Base-by-base conservation (phyloP, 768 basidiomycete species). In the Lepiota venenata region DNA sequence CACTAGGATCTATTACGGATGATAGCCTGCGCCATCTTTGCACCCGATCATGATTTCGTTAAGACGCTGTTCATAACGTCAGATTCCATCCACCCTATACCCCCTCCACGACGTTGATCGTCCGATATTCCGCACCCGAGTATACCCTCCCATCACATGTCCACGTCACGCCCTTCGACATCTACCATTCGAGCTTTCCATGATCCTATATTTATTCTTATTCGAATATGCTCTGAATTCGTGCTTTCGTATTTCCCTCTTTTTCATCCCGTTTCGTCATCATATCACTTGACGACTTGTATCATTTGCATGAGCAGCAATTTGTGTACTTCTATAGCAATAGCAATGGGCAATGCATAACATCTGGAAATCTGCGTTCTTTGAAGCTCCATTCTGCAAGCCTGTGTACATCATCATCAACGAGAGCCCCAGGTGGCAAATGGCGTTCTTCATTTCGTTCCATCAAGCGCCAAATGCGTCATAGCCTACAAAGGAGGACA, bases 31-130 rank as follows among this genome's bases (percentile, higher is more conserved):
- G 29, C 25, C 45, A 15, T 40, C 16, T 32, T 38, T 15, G 21
- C 45, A 15, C n/a, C 16, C 12, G 15, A 32, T 36, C 43, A 45
- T n/a, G 43, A 45, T 25, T 27, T 32, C 46, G 16, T 40, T 37
- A 18, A 21, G 44, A 11, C n/a, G 32, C 42, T 44, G 36, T 45
- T 21, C 35, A 25, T 40, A 45, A 2, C 16, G 12, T 40, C 38
- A 47, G 15, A 32, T 37, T 22, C 37, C 45, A 54, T 54, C 15
- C 11, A 47, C 16, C 22, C 16, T 22, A 47, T 54, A 54, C 52
- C 52, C 52, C 36, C 37, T 18, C 27, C 20, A 27, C 37, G 45
- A 47, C 45, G 45, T 46, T 54, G 52, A 54, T 40, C 52, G 52
- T 47, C 45, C 37, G 8, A 32, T 18, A 22, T 18, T 37, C 32